These are phyloP conservation scores for Thelonectria discophora DNA, from an alignment of 2,329 filamentous ascomycete genomes.

Conservation along the genomic window DNA sequence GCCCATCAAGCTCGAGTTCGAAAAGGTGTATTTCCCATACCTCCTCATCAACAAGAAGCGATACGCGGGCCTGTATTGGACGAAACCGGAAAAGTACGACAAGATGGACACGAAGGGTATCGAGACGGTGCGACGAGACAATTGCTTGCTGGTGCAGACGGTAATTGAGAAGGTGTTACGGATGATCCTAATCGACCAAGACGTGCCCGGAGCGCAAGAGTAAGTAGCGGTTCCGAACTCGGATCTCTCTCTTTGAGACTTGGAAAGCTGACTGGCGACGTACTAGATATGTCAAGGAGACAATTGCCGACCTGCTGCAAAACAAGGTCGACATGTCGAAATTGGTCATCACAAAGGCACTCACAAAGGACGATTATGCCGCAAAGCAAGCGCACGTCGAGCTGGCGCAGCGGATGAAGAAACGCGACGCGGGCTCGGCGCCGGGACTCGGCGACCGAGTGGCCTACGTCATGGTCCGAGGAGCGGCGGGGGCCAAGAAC, in stretches of 20 bases:
- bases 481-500: constrained; percentile 87
- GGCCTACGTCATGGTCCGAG: constrained; percentile 97
- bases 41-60: constrained; percentile 99
- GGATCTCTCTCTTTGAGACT: constrained; percentile 9
- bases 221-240: constrained; percentile 59
- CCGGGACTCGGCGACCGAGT: constrained; percentile 94
- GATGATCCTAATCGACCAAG: constrained; percentile 94
- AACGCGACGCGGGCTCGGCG: constrained; percentile 93
- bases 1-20: constrained; percentile 98
- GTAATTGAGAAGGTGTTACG: constrained; percentile 96
- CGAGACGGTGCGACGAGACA: constrained; percentile 96
- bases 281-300: constrained; percentile 90
- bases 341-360: constrained; percentile 96
- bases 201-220: constrained; percentile 91
- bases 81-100: constrained; percentile 91
- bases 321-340: constrained; percentile 99
- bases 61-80: constrained; percentile 98
- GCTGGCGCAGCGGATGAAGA: constrained; percentile 94
- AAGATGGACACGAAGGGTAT: constrained; percentile 99
- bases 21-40: constrained; percentile 99
- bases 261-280: constrained; percentile 49
- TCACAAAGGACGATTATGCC: constrained; percentile 89
- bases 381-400: constrained; percentile 96
- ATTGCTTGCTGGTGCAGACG: constrained; percentile 93
- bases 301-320: constrained; percentile 91